Evolutionary conservation across 2,329 filamentous ascomycete genomes (phyloP).

Genomic region (Diaporthe capsici): DNA sequence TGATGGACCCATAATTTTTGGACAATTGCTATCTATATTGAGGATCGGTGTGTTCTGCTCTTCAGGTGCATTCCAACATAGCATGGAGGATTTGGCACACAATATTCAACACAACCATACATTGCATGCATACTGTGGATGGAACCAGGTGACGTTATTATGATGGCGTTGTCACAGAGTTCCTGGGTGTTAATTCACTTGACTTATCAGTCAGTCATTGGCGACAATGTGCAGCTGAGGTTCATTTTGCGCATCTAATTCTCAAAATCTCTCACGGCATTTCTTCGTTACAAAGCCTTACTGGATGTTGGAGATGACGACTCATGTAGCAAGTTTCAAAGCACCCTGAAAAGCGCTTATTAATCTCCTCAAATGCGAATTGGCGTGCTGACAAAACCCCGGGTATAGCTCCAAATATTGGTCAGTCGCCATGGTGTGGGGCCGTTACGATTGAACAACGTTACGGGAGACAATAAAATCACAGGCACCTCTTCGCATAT

Average conservation of each 20-base stretch:
- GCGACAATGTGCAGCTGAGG: neutral
- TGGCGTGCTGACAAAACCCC: conserved; percentile 30
- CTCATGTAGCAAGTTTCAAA: conserved; percentile 6
- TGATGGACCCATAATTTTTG: neutral
- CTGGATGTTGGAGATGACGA: neutral
- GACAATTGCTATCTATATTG: neutral
- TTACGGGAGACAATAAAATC: neutral
- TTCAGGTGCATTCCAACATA: neutral
- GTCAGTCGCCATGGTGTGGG: conserved; percentile 20
- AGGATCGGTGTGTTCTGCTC: neutral
- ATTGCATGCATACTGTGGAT: too few relatives aligned
- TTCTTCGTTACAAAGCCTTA: neutral
- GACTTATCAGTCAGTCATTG: neutral
- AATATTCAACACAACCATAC: neutral
- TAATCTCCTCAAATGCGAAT: neutral
- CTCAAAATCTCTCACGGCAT: too few relatives aligned
- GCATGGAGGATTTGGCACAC: neutral
- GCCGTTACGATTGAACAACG: neutral
- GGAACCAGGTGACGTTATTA: too few relatives aligned
- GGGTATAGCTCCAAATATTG: neutral
- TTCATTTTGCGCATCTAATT: neutral
- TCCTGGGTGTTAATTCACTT: too few relatives aligned
- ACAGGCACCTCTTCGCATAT: neutral
- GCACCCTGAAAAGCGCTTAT: neutral
- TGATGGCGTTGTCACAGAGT: too few relatives aligned